These are phyloP conservation scores for Huntiella moniliformis DNA, from an alignment of 2,329 filamentous ascomycete genomes.

Conservation along the genomic window DNA sequence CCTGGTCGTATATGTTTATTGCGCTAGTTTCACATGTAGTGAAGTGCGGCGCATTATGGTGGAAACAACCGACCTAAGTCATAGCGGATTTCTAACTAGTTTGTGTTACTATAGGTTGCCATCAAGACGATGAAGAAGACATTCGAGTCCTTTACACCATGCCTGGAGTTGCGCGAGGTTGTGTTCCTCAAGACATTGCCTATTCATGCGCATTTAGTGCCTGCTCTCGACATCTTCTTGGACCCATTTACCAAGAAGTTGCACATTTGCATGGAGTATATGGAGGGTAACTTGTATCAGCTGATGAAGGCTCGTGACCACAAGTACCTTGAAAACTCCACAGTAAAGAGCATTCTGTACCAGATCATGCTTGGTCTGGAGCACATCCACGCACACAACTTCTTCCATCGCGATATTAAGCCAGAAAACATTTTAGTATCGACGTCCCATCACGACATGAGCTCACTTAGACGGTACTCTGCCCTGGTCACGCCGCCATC, in stretches of 20 bases:
- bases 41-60: background rate
- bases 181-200: constrained; percentile 88
- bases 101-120: constrained; percentile 46
- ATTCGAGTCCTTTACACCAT: constrained; percentile 80
- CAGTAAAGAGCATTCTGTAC: constrained; percentile 93
- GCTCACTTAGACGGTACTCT: constrained; percentile 81
- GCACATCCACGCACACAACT: constrained; percentile 90
- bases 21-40: background rate
- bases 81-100: background rate
- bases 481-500: constrained; percentile 84
- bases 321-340: constrained; percentile 74
- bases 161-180: constrained; percentile 85
- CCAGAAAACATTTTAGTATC: constrained; percentile 97
- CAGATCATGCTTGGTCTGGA: constrained; percentile 93
- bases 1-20: no score
- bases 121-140: constrained; percentile 99
- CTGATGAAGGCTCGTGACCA: constrained; percentile 97
- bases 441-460: constrained; percentile 62
- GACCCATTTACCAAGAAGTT: constrained; percentile 92
- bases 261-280: constrained; percentile 98
- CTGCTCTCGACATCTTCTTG: constrained; percentile 92
- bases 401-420: constrained; percentile 98
- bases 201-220: constrained; percentile 79
- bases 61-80: background rate
- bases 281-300: constrained; percentile 98